Evolutionary conservation across 805 yeast genomes (phyloP).

Genomic region (Lipomyces mesembrius): DNA sequence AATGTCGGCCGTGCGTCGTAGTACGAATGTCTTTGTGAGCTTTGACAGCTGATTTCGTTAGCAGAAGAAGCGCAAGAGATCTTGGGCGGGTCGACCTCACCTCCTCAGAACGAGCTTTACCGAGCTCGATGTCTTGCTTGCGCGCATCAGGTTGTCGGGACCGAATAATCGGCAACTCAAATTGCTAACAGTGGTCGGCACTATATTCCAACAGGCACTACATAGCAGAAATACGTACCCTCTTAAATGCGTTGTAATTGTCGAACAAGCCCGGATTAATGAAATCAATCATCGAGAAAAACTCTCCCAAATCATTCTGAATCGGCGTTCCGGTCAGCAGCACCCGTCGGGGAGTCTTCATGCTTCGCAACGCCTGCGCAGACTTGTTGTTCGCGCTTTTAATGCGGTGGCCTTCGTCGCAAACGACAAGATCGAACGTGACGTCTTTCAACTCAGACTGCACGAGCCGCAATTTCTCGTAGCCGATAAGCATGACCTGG

Average conservation of each 20-base stretch:
- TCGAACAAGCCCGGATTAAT: conserved; percentile 85
- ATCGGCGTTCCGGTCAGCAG: conserved; percentile 89
- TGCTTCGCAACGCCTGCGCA: conserved; percentile 60
- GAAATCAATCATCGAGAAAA: conserved; percentile 78
- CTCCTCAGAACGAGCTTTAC: conserved; percentile 66
- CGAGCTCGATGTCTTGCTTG: conserved; percentile 55
- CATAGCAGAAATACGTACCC: conserved; percentile 7
- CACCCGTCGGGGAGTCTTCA: conserved; percentile 62
- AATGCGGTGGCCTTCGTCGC: conserved; percentile 95
- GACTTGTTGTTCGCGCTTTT: conserved; percentile 77
- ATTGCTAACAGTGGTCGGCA: conserved; percentile 46
- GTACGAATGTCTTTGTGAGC: conserved; percentile 66
- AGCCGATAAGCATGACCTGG: conserved; percentile 84
- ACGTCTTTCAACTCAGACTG: conserved; percentile 45
- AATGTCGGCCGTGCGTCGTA: conserved; percentile 71
- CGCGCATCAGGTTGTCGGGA: conserved; percentile 70
- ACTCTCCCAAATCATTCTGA: conserved; percentile 88
- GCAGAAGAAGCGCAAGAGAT: background rate
- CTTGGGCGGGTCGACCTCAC: background rate
- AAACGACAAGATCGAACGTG: conserved; percentile 70
- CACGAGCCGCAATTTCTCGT: conserved; percentile 74
- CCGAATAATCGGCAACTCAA: conserved; percentile 68
- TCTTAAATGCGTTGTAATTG: conserved; percentile 51
- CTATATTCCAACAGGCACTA: conserved; percentile 51
- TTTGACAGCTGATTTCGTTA: conserved; percentile 50